A percentile compares a stretch with the other conserved stretches of the same genome.
These are phyloP conservation scores for Tetracentron sinense DNA, from an alignment of 164 flowering plant species.

Conservation along the genomic window DNA sequence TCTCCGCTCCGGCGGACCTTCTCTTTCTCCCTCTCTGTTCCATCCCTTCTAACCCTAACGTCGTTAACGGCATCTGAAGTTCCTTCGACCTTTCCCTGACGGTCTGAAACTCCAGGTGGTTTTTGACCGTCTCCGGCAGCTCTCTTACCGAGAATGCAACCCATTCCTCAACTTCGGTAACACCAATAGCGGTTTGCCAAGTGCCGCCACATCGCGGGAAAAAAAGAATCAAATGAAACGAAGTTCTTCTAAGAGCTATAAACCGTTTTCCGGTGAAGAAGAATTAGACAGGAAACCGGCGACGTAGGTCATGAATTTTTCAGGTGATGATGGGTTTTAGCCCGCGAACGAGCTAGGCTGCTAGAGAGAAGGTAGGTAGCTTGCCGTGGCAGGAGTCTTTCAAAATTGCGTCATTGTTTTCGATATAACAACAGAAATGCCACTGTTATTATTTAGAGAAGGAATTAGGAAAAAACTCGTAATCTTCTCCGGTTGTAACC, in stretches of 20 bases:
- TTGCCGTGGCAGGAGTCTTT: constrained; percentile 4
- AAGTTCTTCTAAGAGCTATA: neutral
- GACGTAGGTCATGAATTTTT: neutral
- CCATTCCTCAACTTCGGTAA: constrained; percentile 34
- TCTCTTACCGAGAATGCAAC: constrained; percentile 44
- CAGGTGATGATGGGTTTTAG: too few species aligned
- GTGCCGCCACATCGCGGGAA: neutral
- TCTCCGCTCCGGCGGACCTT: constrained; percentile 16
- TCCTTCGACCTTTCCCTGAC: constrained; percentile 12
- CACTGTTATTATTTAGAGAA: neutral
- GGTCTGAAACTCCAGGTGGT: constrained; percentile 9
- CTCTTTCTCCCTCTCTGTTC: constrained; percentile 15
- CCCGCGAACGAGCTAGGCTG: neutral
- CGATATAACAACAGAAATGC: neutral
- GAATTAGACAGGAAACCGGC: neutral
- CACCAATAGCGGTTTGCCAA: constrained; percentile 6
- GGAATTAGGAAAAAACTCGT: too few species aligned
- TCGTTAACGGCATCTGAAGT: constrained; percentile 9
- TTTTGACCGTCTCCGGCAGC: constrained; percentile 18
- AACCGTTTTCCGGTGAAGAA: constrained; percentile 2
- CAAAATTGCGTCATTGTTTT: neutral
- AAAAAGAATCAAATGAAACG: neutral
- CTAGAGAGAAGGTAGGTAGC: constrained; percentile 4
- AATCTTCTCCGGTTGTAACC: too few species aligned
- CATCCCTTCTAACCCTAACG: constrained; percentile 19